These are phyloP conservation scores for Podospora tetraspora DNA, from an alignment of 495 filamentous ascomycete genomes.

Conservation along the genomic window DNA sequence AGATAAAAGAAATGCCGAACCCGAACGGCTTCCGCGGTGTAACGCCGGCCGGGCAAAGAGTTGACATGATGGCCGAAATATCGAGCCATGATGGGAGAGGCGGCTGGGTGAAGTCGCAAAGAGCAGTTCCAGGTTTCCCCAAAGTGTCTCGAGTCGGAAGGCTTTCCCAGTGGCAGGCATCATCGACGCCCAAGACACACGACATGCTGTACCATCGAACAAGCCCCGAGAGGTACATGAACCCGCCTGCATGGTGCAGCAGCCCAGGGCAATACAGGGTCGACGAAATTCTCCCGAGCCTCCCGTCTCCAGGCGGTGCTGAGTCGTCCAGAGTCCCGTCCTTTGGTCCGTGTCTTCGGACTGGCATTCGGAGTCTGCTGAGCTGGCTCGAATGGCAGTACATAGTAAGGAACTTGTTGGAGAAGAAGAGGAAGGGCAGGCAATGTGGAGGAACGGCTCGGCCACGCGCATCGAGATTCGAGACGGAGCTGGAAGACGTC, in stretches of 20 bases:
- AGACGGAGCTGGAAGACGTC: neutral
- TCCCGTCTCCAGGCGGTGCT: neutral
- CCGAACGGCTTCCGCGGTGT: neutral
- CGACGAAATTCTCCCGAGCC: neutral
- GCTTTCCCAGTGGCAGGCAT: neutral
- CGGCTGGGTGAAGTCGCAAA: no score
- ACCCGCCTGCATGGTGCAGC: neutral
- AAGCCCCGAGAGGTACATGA: constrained; percentile 16
- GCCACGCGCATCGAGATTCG: neutral
- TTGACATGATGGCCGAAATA: neutral
- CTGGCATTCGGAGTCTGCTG: neutral
- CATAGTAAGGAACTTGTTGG: neutral
- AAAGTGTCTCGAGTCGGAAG: neutral
- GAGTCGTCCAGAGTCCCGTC: neutral
- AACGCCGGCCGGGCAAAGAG: neutral
- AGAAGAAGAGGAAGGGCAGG: neutral
- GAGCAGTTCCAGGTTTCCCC: no score
- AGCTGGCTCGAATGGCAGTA: neutral
- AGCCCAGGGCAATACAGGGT: neutral
- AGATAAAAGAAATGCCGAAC: neutral
- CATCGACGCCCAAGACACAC: neutral
- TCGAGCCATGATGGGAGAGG: neutral
- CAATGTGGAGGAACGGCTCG: constrained; percentile 7
- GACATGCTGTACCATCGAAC: constrained; percentile 10
- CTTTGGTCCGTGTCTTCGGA: neutral